Conservation (phyloP, 441 rosid genomes). For the Populus hybrid region DNA sequence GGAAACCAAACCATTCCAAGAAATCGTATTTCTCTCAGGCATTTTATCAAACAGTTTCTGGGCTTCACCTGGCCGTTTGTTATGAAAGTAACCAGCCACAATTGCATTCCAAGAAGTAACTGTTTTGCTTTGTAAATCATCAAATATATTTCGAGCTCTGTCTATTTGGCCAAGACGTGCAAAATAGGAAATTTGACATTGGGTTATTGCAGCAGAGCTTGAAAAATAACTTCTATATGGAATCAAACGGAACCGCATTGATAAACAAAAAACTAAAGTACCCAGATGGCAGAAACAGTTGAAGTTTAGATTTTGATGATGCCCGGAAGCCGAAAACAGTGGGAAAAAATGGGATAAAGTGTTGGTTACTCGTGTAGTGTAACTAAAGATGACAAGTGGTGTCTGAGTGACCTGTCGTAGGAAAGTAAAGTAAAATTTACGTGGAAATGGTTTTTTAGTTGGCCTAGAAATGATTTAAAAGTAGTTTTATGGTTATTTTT, state of each 20-base stretch:
- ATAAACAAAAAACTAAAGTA: neutral
- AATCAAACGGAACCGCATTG: constrained; percentile 32
- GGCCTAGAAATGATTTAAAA: too few species aligned
- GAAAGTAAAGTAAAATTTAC: too few species aligned
- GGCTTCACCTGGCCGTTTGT: constrained; percentile 50
- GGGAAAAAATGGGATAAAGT: neutral
- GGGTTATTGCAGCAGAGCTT: constrained; percentile 7
- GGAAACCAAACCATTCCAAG: constrained; percentile 73
- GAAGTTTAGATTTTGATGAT: neutral
- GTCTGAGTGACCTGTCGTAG: neutral
- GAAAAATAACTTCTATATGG: constrained; percentile 35
- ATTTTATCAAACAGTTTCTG: constrained; percentile 49
- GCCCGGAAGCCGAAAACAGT: neutral
- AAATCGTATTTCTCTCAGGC: constrained; percentile 63
- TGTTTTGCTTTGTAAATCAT: constrained; percentile 41
- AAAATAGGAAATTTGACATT: constrained; percentile 42
- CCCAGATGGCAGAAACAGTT: neutral
- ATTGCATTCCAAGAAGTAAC: constrained; percentile 61
- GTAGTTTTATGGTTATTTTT: too few species aligned
- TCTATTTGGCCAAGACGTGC: constrained; percentile 51
- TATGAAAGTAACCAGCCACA: constrained; percentile 47
- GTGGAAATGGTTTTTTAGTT: too few species aligned
- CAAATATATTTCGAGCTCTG: constrained; percentile 55
- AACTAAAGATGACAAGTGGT: neutral
- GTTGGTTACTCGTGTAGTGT: neutral